These are phyloP conservation scores for Fusarium nygamai DNA, from an alignment of 2,329 filamentous ascomycete genomes.

Conservation along the genomic window DNA sequence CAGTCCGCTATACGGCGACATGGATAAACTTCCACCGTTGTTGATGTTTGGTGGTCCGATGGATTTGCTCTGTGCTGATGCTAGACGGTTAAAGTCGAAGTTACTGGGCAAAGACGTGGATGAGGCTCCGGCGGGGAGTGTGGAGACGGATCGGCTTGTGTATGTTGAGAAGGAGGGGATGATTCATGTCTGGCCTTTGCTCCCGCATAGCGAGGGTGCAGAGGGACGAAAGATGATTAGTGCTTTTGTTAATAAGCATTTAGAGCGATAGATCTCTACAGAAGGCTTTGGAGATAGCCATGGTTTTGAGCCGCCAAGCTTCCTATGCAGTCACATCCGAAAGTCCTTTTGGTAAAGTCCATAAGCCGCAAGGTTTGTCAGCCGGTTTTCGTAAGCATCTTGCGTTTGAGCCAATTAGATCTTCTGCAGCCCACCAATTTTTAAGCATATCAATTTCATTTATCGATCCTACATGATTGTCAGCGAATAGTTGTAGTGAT, in stretches of 20 bases:
- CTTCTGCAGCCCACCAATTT: not conserved
- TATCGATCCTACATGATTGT: not conserved
- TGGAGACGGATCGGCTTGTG: not conserved
- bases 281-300: not conserved
- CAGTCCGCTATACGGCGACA: not conserved
- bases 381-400: not conserved
- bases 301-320: not conserved
- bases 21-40: not conserved
- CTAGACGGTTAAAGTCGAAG: not conserved
- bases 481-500: not conserved
- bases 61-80: constrained; percentile 1
- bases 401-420: not conserved
- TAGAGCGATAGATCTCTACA: not conserved
- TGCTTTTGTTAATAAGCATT: not conserved
- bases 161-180: constrained; percentile 1
- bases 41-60: not conserved
- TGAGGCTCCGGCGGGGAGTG: not conserved
- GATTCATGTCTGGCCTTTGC: constrained; percentile 6
- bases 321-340: not conserved
- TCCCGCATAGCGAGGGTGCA: not conserved
- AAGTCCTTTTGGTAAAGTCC: not conserved
- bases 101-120: not conserved
- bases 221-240: not conserved
- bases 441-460: not conserved
- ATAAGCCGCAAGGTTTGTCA: not conserved